Conservation (phyloP, 192 early-diverging fungal species). For the Backusella psychrophila region DNA sequence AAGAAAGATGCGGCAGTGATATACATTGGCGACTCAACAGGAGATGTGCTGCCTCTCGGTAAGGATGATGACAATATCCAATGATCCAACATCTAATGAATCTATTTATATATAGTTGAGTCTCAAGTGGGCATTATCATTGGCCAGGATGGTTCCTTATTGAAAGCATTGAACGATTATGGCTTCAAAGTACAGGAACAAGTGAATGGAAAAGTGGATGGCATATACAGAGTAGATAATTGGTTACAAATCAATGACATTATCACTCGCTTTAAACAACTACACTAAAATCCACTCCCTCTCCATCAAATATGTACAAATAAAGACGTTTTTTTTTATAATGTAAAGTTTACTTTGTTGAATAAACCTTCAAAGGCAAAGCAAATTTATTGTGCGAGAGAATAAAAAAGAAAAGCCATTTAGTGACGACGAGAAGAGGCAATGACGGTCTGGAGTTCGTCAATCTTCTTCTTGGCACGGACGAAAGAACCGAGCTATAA, state of each 20-base stretch:
- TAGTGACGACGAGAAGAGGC: slow-evolving; percentile 84
- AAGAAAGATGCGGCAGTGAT: not conserved
- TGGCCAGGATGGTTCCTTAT: slow-evolving; percentile 11
- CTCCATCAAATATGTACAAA: too few species aligned
- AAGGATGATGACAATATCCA: not conserved
- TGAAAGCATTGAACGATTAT: not conserved
- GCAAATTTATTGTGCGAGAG: not conserved
- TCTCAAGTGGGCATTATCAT: slow-evolving; percentile 21
- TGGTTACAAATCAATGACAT: slow-evolving; percentile 13
- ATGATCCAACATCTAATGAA: not conserved
- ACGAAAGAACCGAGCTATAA: slow-evolving; percentile 88
- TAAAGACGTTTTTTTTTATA: not conserved
- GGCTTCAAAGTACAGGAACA: not conserved
- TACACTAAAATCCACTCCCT: not conserved
- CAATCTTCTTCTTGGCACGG: slow-evolving; percentile 99
- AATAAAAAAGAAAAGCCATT: not conserved
- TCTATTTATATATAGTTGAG: not conserved
- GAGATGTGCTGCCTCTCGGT: slow-evolving; percentile 19
- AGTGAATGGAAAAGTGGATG: not conserved
- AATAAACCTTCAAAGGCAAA: not conserved
- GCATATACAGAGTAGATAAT: slow-evolving; percentile 3
- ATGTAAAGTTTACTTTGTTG: not conserved
- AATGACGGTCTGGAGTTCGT: slow-evolving; percentile 93
- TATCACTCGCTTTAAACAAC: not conserved
- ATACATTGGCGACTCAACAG: slow-evolving; percentile 27